Evolutionary conservation across 768 basidiomycete genomes (phyloP), one percentile per base, ranked within the genome.

Genomic region (Ramaria sp.): DNA sequence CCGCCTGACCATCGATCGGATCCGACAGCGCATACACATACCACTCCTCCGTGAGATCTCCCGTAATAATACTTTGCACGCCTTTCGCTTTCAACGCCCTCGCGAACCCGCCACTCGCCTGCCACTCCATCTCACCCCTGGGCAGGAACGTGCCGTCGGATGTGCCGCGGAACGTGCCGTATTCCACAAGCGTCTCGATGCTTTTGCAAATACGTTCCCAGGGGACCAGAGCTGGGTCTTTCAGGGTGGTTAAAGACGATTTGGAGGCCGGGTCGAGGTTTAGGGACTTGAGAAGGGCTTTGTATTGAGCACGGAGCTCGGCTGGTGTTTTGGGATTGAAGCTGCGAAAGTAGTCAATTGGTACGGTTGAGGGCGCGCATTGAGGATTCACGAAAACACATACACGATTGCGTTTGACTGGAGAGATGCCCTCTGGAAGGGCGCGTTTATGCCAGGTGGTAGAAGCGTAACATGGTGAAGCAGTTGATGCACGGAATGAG

Each of bases 341-440:
- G 32, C 79, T 78, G n/a, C n/a, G n/a, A n/a, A 63, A 53, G 10
- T 41, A 50, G 44, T n/a, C n/a, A n/a, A n/a, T n/a, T n/a, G n/a
- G n/a, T 41, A 41, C 13, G 38, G n/a, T 41, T 41, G 8, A 13
- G 8, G 39, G 5, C 16, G 25, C 25, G 18, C 13, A 18, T 24
- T 15, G 5, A 27, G 8, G 13, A 5, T 41, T 41, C 39, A 37
- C 36, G 36, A 37, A 41, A 34, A 34, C 32, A 34, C 32, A 8
- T 34, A 85, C 78, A 83, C 62, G 6, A 90, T 82, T 1, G 83
- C 81, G 59, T 89, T 90, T 7, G 87, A 89, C 61, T 86, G 84
- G 15, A 88, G 65, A 8, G 77, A 59, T 3, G 82, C 85, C 18
- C 81, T 79, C 30, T 73, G 72, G 61, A 88, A 85, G 0, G 88